These are phyloP conservation scores for Leucocoprinus sp. DNA, from an alignment of 768 basidiomycete genomes.

Conservation along the genomic window DNA sequence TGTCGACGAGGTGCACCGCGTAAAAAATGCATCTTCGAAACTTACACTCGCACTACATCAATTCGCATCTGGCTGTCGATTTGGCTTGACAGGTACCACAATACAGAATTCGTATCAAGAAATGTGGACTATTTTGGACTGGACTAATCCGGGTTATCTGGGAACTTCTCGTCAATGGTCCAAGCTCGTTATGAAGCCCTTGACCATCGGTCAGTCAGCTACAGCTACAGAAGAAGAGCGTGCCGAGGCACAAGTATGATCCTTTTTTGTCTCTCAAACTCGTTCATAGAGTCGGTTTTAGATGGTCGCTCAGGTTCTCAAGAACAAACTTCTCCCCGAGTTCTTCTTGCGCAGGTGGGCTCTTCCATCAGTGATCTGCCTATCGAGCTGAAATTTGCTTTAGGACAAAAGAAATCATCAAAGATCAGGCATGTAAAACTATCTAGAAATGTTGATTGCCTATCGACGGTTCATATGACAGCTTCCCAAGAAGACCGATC, in stretches of 20 bases:
- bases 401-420: constrained; percentile 74
- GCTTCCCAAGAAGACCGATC: constrained; percentile 83
- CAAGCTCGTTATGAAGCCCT: constrained; percentile 56
- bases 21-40: constrained; percentile 72
- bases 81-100: constrained; percentile 80
- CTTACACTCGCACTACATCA: constrained; percentile 63
- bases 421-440: constrained; percentile 41
- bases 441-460: not conserved
- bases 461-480: constrained; percentile 20
- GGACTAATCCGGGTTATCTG: constrained; percentile 77
- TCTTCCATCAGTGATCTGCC: not conserved
- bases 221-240: constrained; percentile 57
- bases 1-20: constrained; percentile 85
- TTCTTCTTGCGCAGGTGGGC: constrained; percentile 76
- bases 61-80: constrained; percentile 59
- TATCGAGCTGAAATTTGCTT: not conserved
- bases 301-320: constrained; percentile 55
- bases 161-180: constrained; percentile 76
- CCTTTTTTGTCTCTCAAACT: not conserved
- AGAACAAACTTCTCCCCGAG: constrained; percentile 61
- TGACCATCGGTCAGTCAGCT: constrained; percentile 60
- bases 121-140: constrained; percentile 87
- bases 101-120: constrained; percentile 86
- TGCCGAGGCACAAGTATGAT: constrained; percentile 41
- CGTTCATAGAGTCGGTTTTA: constrained; percentile 16